Evolutionary conservation across 768 basidiomycete species (phyloP).

Genomic region (Podaxis sp.): DNA sequence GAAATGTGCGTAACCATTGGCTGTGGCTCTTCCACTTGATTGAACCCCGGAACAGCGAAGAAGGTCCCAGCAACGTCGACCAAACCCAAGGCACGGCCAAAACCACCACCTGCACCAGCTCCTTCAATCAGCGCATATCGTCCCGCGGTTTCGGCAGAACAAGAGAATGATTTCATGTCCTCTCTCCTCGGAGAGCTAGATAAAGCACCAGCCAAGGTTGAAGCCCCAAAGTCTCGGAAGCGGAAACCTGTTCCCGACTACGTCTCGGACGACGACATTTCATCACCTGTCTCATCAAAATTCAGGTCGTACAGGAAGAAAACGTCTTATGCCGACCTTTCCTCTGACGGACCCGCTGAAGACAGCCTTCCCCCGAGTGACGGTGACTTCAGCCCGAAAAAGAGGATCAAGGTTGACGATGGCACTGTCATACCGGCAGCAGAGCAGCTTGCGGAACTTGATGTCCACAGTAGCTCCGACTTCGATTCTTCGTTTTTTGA

Average conservation of each 20-base stretch:
- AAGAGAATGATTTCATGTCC: slow-evolving; percentile 90
- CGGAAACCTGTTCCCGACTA: slow-evolving; percentile 61
- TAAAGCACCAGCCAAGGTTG: slow-evolving; percentile 35
- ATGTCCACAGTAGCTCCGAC: slow-evolving; percentile 51
- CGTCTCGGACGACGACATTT: slow-evolving; percentile 33
- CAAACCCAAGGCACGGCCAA: slow-evolving; percentile 45
- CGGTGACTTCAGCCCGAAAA: slow-evolving; percentile 69
- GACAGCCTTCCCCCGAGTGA: slow-evolving; percentile 50
- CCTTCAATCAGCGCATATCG: slow-evolving; percentile 81
- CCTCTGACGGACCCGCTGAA: slow-evolving; percentile 46
- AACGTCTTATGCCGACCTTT: slow-evolving; percentile 36
- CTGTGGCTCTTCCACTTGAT: background rate
- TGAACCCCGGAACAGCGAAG: slow-evolving; percentile 24
- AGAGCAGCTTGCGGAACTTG: slow-evolving; percentile 56
- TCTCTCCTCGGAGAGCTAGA: slow-evolving; percentile 76
- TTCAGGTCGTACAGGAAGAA: slow-evolving; percentile 32
- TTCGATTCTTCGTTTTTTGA: slow-evolving; percentile 45
- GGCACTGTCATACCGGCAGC: slow-evolving; percentile 51
- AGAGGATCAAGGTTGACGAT: slow-evolving; percentile 51
- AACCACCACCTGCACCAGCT: slow-evolving; percentile 47
- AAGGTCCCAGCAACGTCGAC: slow-evolving; percentile 36
- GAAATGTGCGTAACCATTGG: slow-evolving; percentile 41
- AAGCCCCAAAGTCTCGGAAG: slow-evolving; percentile 47
- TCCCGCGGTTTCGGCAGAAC: slow-evolving; percentile 66
- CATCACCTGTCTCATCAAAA: slow-evolving; percentile 31